A percentile compares a stretch with the other conserved stretches of the same genome.
Conservation (phyloP, 2,329 filamentous ascomycete species). For the Colletotrichum sp. region DNA sequence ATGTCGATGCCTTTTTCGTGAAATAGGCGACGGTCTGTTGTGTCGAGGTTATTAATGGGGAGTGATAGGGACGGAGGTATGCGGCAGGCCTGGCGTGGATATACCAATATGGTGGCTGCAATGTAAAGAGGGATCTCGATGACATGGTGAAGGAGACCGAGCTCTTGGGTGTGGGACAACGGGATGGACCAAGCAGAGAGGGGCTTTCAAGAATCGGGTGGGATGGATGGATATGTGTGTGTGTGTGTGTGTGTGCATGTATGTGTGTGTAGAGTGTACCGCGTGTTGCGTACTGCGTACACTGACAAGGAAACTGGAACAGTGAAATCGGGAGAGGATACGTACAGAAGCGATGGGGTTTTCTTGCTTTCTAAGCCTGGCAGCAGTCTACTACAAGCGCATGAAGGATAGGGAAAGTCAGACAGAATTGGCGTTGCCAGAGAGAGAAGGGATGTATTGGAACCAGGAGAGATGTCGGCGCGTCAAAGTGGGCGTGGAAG, state of each 20-base stretch:
- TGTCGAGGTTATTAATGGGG: not conserved
- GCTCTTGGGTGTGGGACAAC: slow-evolving; percentile 23
- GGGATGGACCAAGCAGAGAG: slow-evolving; percentile 20
- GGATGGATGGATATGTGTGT: not conserved
- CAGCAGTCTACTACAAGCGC: slow-evolving; percentile 1
- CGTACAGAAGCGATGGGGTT: slow-evolving; percentile 4
- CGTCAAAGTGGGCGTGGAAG: not conserved
- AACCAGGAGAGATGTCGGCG: not conserved
- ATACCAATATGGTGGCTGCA: slow-evolving; percentile 19
- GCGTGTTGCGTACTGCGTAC: not conserved
- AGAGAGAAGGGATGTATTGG: not conserved
- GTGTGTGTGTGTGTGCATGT: not conserved
- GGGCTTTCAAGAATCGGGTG: slow-evolving; percentile 18
- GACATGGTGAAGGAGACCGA: slow-evolving; percentile 23
- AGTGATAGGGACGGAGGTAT: not conserved
- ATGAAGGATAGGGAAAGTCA: slow-evolving; percentile 10
- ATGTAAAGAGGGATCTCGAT: slow-evolving; percentile 22
- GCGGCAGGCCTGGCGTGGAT: slow-evolving; percentile 20
- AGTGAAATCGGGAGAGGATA: slow-evolving; percentile 5
- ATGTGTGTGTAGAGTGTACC: not conserved
- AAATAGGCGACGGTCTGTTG: not conserved
- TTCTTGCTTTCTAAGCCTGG: slow-evolving; percentile 6
- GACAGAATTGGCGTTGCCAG: not conserved
- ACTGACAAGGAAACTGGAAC: not conserved
- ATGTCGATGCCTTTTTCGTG: not conserved